phyloP scores from a whole-genome alignment of 257 asterid species.

The Phtheirospermum japonicum region DNA sequence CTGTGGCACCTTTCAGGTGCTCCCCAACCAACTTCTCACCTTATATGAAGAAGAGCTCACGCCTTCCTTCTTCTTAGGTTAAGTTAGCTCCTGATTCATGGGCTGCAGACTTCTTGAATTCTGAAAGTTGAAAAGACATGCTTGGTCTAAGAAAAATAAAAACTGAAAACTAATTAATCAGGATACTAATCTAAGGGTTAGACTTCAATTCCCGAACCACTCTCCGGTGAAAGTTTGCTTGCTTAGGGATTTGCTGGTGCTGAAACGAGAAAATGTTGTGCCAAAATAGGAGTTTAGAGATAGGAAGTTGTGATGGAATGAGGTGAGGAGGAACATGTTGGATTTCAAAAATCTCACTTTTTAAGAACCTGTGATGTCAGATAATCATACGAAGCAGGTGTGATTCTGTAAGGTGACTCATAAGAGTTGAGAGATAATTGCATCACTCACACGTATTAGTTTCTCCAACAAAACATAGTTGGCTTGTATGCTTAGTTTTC shows the following conservation, averaged over 20 bases:
- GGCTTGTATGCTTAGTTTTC: not conserved
- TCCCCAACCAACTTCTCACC: slow-evolving; percentile 9
- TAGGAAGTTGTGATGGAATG: not conserved
- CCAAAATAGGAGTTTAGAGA: not conserved
- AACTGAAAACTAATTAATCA: slow-evolving; percentile 1
- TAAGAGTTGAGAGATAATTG: not conserved
- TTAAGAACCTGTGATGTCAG: too few relatives aligned
- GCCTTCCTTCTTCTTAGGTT: slow-evolving; percentile 18
- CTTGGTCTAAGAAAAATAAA: slow-evolving; percentile 9
- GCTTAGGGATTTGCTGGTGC: not conserved
- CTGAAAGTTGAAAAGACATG: not conserved
- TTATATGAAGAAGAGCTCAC: not conserved
- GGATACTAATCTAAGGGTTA: not conserved
- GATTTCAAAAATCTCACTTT: not conserved
- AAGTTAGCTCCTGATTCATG: slow-evolving; percentile 21
- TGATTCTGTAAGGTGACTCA: not conserved
- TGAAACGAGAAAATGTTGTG: not conserved
- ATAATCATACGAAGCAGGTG: not conserved
- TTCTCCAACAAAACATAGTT: not conserved
- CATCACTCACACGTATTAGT: not conserved
- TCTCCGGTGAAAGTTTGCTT: slow-evolving; percentile 9
- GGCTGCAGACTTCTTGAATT: slow-evolving; percentile 11
- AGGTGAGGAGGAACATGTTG: slow-evolving; percentile 8
- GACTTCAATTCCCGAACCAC: not conserved
- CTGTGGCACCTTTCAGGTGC: slow-evolving; percentile 7